Evolutionary conservation across 108 stramenopile species (phyloP).

Genomic region (Licmophora abbreviata): DNA sequence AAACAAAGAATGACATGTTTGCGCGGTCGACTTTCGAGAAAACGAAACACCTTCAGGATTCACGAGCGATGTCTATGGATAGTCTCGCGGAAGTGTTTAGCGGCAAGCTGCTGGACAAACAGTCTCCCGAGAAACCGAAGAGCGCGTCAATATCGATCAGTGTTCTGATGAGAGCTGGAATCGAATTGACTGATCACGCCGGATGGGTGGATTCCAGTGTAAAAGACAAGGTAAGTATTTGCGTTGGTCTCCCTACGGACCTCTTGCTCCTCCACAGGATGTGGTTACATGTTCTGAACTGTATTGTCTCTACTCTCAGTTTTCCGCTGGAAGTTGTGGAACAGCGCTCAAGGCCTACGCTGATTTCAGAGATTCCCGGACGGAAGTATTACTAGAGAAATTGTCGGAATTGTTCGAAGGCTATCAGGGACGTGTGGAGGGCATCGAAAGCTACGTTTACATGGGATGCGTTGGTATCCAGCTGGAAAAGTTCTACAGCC

Average conservation of each 20-base stretch:
- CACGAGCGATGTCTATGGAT: too few relatives aligned
- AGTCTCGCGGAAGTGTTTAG: too few relatives aligned
- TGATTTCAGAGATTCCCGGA: constrained; percentile 16
- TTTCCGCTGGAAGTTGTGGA: constrained; percentile 26
- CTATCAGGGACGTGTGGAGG: constrained; percentile 64
- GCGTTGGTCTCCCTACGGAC: neutral
- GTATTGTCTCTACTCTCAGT: too few relatives aligned
- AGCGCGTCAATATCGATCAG: constrained; percentile 17
- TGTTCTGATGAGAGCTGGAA: constrained; percentile 29
- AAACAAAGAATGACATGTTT: neutral
- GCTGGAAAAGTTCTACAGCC: constrained; percentile 70
- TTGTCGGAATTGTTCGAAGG: constrained; percentile 47
- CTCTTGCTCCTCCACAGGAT: neutral
- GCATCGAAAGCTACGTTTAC: constrained; percentile 74
- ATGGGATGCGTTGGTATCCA: constrained; percentile 84
- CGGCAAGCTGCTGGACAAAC: constrained; percentile 11
- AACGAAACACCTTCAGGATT: too few relatives aligned
- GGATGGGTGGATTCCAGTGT: constrained; percentile 28
- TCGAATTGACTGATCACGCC: constrained; percentile 35
- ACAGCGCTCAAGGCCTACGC: constrained; percentile 18
- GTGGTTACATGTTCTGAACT: too few relatives aligned
- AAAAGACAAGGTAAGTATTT: constrained; percentile 1
- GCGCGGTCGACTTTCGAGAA: too few relatives aligned
- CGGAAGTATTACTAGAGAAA: constrained; percentile 26
- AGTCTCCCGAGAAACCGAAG: neutral